Base-by-base conservation (phyloP, 2,329 filamentous ascomycete genomes). In the Penicillium sp. region DNA sequence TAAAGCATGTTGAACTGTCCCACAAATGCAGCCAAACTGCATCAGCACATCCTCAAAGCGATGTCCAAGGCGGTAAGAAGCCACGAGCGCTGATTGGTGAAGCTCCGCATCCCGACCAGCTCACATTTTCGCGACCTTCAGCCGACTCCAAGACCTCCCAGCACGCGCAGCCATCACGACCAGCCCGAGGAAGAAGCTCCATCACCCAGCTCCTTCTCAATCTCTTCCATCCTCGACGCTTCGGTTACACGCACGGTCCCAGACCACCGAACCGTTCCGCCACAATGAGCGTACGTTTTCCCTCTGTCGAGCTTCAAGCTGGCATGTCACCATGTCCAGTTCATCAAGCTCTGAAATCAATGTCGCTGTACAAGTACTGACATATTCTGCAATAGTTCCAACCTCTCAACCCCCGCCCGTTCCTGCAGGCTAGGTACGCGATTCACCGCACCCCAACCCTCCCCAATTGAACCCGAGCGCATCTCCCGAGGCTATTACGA, bases 371-470 rank as follows among this genome's bases (percentile, higher is more conserved):
- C 25, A 44, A 29, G 37, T 38, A 39, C 53, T 60, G 29, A 60
- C 43, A 38, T 20, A 0, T 29, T 8, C 5, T 31, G 25, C n/a
- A 49, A 29, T 42, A 86, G 82, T 95, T 95, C 77, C 86, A 95
- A 71, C 93, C 93, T 57, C 80, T 97, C 67, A 98, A 98, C 81
- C 93, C 93, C 68, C 89, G 92, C 72, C 93, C 93, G 38, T 90
- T 96, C 81, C 87, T 98, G 69, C 90, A 96, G 78, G 85, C 85
- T 68, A 84, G 96, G 84, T 89, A 83, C 65, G 84, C 81, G 55
- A 29, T 35, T 49, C 38, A 29, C 15, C 52, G 44, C 42, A n/a
- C 33, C 40, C 28, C 13, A 18, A n/a, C 39, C 32, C 23, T 38
- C 20, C 37, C 35, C 28, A 25, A 25, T 40, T 13, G 20, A 42